Conservation (phyloP, 352 stramenopile genomes). For the Ophiocytium majus region DNA sequence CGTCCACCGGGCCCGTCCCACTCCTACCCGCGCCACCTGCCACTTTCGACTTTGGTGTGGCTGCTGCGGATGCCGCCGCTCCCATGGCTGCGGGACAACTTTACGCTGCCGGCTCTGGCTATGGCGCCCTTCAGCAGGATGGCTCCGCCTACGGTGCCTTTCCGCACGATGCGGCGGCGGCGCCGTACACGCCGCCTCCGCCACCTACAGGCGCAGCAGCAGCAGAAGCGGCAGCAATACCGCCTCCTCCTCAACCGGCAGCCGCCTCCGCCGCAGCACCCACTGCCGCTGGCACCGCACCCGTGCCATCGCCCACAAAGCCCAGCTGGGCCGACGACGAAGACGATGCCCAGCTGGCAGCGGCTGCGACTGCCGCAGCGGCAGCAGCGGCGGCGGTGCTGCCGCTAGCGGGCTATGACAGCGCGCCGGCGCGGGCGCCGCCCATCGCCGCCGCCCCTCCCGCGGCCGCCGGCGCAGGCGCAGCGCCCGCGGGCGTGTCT, state of each 20-base stretch:
- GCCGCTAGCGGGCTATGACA: neutral
- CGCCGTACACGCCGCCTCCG: neutral
- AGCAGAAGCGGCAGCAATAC: neutral
- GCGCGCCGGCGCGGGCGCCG: neutral
- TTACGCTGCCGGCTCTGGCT: neutral
- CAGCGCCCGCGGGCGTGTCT: neutral
- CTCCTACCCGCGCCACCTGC: no score
- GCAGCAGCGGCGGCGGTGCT: neutral
- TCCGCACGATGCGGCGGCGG: neutral
- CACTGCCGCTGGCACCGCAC: neutral
- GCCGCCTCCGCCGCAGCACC: neutral
- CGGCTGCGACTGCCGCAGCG: neutral
- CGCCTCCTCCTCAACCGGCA: neutral
- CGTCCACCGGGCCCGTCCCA: no score
- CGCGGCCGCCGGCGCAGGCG: neutral
- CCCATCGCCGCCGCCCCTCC: neutral
- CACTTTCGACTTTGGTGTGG: no score
- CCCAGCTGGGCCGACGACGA: neutral
- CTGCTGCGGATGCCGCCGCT: no score
- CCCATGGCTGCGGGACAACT: neutral
- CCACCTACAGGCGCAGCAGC: neutral
- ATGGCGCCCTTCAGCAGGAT: neutral
- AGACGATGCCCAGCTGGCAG: neutral
- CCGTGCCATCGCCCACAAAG: neutral
- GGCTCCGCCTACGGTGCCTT: neutral